A percentile compares a stretch with the other conserved stretches of the same genome.
Conservation (phyloP, 2,329 filamentous ascomycete genomes). For the Fusarium brevicatenulatum region DNA sequence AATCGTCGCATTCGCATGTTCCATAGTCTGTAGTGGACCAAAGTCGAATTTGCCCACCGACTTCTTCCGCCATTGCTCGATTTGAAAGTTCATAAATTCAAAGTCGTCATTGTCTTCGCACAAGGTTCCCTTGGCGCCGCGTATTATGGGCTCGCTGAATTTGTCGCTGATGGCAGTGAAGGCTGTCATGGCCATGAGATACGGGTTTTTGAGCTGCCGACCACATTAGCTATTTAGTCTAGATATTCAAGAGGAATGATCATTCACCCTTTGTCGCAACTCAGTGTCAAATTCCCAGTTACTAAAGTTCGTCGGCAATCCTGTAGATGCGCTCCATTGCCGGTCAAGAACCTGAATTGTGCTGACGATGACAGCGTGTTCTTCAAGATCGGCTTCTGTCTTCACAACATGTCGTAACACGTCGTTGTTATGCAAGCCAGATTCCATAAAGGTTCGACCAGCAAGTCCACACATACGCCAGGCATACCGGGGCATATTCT, state of each 20-base stretch:
- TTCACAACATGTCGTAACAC: background rate
- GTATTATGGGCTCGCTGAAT: background rate
- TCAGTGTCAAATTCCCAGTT: background rate
- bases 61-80: background rate
- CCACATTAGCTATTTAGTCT: background rate
- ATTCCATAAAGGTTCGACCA: background rate
- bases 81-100: slow-evolving; percentile 1
- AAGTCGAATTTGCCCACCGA: background rate
- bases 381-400: background rate
- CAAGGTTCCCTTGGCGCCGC: background rate
- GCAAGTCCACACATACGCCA: slow-evolving; percentile 1
- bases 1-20: background rate
- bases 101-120: background rate
- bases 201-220: background rate
- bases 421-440: background rate
- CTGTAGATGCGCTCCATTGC: slow-evolving; percentile 2
- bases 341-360: background rate
- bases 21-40: background rate
- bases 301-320: background rate
- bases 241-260: fast-evolving
- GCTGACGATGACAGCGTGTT: background rate
- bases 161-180: background rate
- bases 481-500: slow-evolving; percentile 2
- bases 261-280: background rate
- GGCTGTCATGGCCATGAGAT: background rate